Percentiles rank a stretch among this genome's conserved stretches.
Evolutionary conservation across 345 rosid genomes (phyloP).

Genomic region (Gossypium raimondii): DNA sequence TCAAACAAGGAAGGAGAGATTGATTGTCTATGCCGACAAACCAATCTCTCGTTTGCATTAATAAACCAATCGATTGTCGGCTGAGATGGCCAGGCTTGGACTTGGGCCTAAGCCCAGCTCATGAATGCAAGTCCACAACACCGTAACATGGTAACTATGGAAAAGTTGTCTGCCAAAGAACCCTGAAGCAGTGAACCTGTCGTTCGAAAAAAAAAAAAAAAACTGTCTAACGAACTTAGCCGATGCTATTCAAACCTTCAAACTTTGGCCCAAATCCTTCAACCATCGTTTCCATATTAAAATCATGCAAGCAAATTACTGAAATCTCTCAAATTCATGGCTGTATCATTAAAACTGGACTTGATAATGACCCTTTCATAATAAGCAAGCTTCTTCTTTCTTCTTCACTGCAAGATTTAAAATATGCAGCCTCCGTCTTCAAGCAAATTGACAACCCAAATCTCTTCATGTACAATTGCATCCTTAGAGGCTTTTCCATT

Average conservation of each 20-base stretch:
- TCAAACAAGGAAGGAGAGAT: too few species aligned
- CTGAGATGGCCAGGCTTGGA: too few species aligned
- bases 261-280: constrained; percentile 9
- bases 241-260: constrained; percentile 17
- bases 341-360: constrained; percentile 49
- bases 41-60: too few species aligned
- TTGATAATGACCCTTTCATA: constrained; percentile 43
- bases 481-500: constrained; percentile 50
- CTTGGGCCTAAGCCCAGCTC: too few species aligned
- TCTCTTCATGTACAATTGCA: constrained; percentile 59
- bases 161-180: not conserved
- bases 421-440: constrained; percentile 58
- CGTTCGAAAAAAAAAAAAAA: too few species aligned
- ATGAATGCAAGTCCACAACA: too few species aligned
- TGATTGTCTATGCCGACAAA: too few species aligned
- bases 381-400: constrained; percentile 67
- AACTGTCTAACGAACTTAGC: constrained; percentile 29
- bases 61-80: too few species aligned
- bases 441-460: constrained; percentile 37
- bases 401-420: constrained; percentile 34
- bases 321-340: constrained; percentile 53
- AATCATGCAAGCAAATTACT: constrained; percentile 29
- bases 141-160: not conserved
- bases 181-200: not conserved
- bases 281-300: constrained; percentile 27